A percentile compares a stretch with the other conserved stretches of the same genome.
phyloP scores from a whole-genome alignment of 805 yeast genomes.

The Yamadazyma paraphyllophila region DNA sequence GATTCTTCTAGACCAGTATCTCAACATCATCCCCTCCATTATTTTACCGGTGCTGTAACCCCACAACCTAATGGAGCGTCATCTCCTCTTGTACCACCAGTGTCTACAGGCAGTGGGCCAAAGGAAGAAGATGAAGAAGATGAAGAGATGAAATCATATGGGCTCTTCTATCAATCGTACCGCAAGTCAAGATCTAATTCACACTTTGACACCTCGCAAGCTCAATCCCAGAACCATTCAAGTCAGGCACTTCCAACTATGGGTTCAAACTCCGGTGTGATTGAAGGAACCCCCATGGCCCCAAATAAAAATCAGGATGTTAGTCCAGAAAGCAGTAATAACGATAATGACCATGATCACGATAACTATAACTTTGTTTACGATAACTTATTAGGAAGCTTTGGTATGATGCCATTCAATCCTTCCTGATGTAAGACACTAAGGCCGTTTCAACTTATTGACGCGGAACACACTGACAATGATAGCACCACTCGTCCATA shows the following conservation, averaged over 20 bases:
- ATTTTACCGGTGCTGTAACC: conserved; percentile 16
- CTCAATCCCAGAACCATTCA: conserved; percentile 10
- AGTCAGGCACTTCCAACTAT: background rate
- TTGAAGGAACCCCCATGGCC: background rate
- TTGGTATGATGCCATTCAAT: conserved; percentile 43
- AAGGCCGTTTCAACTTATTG: too few species aligned
- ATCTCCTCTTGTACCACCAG: conserved; percentile 3
- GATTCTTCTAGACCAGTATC: conserved; percentile 41
- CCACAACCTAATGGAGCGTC: conserved; percentile 15
- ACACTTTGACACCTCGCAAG: conserved; percentile 9
- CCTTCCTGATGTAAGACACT: conserved; percentile 14
- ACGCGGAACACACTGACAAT: too few species aligned
- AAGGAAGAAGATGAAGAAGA: conserved; percentile 30
- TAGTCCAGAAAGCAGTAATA: conserved; percentile 1
- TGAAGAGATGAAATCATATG: conserved; percentile 37
- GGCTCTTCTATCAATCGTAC: conserved; percentile 37
- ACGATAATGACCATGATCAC: conserved; percentile 11
- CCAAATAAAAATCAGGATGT: background rate
- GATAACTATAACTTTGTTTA: conserved; percentile 17
- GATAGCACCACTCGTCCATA: too few species aligned
- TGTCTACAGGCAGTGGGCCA: background rate
- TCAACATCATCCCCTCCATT: conserved; percentile 53
- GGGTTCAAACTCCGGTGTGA: background rate
- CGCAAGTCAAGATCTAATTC: conserved; percentile 30
- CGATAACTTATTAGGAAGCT: conserved; percentile 33